Evolutionary conservation across 2,329 filamentous ascomycete species (phyloP), one percentile per base, ranked within the genome.

Genomic region (Talaromyces albobiverticillius): DNA sequence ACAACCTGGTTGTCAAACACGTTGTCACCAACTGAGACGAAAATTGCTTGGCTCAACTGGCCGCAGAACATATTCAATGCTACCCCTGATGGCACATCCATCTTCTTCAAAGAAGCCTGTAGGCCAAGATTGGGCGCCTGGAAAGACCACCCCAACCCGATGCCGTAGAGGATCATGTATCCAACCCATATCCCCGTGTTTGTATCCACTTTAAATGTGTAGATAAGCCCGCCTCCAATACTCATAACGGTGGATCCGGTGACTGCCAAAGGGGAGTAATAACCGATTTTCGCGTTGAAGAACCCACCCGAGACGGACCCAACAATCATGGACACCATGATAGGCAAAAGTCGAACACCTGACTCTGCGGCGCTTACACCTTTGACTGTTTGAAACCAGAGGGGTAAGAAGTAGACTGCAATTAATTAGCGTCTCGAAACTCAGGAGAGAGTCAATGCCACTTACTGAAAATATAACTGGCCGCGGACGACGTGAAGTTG

Each of bases 331-430:
- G 38, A 6, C 11, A 62, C 20, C 22, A 66, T 57, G 18, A 64
- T 53, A 4, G 64, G 61, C n/a, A 67, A 43, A 46, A 59, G 58
- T 45, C 29, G 59, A 46, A 55, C 54, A 51, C 54, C 65, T 31
- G 40, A 64, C 38, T 43, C 56, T 48, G 34, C 55, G 51, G 51
- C 60, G 18, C 43, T 57, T 50, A 58, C 59, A 55, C 59, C 64
- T 49, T 65, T 61, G 51, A 65, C 60, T 29, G 61, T 61, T 48
- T 68, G 64, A 57, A 67, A 67, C 60, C 61, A 66, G 52, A 67
- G 60, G 5, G 63, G 61, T 8, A 67, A 51, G 51, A 58, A 65
- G 53, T 65, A 67, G 20, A 60, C 46, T 26, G 61, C 16, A 38
- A 49, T 11, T 10, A 6, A 36, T 48, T 38, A 48, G 46, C n/a